A percentile compares a stretch with the other conserved stretches of the same genome.
Conservation (phyloP, 176 grass and related monocot species). For the Carex myosuroides region DNA sequence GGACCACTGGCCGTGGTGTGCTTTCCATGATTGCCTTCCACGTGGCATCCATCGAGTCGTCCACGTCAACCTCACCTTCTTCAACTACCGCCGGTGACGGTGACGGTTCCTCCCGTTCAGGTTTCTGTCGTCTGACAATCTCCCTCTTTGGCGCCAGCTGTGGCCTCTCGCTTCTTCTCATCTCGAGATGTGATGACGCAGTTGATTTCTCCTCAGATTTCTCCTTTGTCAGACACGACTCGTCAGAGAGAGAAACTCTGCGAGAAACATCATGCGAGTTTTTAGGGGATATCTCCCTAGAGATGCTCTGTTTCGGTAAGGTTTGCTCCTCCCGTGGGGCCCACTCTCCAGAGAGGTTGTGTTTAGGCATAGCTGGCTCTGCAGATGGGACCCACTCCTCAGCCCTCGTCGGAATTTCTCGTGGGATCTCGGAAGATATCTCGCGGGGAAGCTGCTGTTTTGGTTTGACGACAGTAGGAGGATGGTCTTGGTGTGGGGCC, state of each 20-base stretch:
- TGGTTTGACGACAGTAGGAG: not conserved
- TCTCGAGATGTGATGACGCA: not conserved
- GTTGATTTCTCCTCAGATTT: conserved; percentile 30
- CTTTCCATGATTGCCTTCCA: conserved; percentile 77
- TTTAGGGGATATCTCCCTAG: not conserved
- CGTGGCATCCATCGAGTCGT: conserved; percentile 68
- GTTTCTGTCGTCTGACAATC: not conserved
- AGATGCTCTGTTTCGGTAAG: not conserved
- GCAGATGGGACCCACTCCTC: not conserved
- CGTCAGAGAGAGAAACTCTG: conserved; percentile 23
- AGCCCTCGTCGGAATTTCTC: not conserved
- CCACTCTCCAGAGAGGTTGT: not conserved
- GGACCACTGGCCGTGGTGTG: conserved; percentile 10
- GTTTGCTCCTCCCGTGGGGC: not conserved
- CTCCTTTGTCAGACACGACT: conserved; percentile 61
- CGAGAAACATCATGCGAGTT: not conserved
- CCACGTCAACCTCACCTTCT: conserved; percentile 1
- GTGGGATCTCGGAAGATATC: not conserved
- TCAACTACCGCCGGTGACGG: not conserved
- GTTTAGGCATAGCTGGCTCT: not conserved
- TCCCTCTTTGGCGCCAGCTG: not conserved
- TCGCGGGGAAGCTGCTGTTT: not conserved
- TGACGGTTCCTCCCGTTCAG: not conserved
- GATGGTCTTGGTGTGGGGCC: conserved; percentile 17
- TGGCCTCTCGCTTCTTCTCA: conserved; percentile 11